Base-by-base conservation (phyloP, 164 flowering plant genomes). In the Taxillus chinensis region DNA sequence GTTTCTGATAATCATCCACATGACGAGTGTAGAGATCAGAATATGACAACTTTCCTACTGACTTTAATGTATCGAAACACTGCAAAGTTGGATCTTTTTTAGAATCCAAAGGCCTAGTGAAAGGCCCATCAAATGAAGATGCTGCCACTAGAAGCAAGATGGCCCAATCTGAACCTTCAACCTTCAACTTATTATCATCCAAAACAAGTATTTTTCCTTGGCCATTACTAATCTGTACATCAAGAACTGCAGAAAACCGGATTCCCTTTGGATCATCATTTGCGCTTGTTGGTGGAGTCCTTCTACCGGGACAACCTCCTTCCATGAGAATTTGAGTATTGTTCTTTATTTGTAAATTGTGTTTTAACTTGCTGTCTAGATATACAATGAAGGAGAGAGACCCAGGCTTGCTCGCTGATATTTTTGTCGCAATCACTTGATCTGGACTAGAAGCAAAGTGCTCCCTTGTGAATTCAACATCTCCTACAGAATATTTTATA, bases 81-180 rank as follows among this genome's bases (percentile, higher is more conserved):
- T 78, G 82, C 8, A 75, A 63, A 48, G 73, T 75, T 53, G 98
- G 92, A 65, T 88, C 78, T 78, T 80, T 83, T 63, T 70, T 76
- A 52, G 97, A 93, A 71, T 84, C 89, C 8, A 70, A 61, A 55
- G 96, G 92, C 63, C 77, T 74, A 39, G 80, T 79, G 65, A 85
- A 85, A 39, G 98, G 95, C 39, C 92, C 92, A 64, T 80, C 84
- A 77, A 86, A 93, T 39, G 97, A 83, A 60, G 98, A 90, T 51
- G 92, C 75, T 57, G 90, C 90, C 55, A 74, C 82, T 57, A 93
- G 64, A 74, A 69, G 80, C 72, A 93, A 59, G 70, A 88, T 71
- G 59, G 79, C 97, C 83, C 85, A 86, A 63, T 85, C 83, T 55
- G 86, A 66, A 64, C 80, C 83, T 69, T 86, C 81, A 55, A 90